Percentiles rank a stretch among this genome's conserved stretches.
Conservation (phyloP, 345 rosid species). For the Conringia planisiliqua region DNA sequence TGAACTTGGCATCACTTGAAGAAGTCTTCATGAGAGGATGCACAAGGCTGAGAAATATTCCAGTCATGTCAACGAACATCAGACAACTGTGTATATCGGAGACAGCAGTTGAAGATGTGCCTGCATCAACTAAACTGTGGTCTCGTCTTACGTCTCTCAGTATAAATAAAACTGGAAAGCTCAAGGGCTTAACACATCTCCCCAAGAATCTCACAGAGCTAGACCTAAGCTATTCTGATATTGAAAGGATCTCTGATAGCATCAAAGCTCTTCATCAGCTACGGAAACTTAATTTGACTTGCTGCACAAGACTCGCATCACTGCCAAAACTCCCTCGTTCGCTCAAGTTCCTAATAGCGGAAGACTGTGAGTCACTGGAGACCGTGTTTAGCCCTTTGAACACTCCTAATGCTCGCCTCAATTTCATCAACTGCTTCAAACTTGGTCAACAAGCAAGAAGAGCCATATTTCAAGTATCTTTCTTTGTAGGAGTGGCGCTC, state of each 20-base stretch:
- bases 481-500: background rate
- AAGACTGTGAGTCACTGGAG: background rate
- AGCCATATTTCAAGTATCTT: background rate
- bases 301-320: background rate
- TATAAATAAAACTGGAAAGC: background rate
- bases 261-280: background rate
- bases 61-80: constrained; percentile 12
- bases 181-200: constrained; percentile 7
- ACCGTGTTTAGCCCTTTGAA: background rate
- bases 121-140: background rate
- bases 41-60: constrained; percentile 13
- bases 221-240: background rate
- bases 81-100: background rate
- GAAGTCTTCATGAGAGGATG: background rate
- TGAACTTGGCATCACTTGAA: constrained; percentile 14
- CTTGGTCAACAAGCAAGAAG: background rate
- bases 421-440: constrained; percentile 5
- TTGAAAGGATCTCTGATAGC: background rate
- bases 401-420: background rate
- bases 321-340: constrained; percentile 13
- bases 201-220: background rate
- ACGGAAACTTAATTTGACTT: accelerated
- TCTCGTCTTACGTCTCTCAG: background rate
- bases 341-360: accelerated
- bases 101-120: background rate